These are phyloP conservation scores for Alternaria incomplexa DNA, from an alignment of 2,329 filamentous ascomycete species.

Conservation along the genomic window DNA sequence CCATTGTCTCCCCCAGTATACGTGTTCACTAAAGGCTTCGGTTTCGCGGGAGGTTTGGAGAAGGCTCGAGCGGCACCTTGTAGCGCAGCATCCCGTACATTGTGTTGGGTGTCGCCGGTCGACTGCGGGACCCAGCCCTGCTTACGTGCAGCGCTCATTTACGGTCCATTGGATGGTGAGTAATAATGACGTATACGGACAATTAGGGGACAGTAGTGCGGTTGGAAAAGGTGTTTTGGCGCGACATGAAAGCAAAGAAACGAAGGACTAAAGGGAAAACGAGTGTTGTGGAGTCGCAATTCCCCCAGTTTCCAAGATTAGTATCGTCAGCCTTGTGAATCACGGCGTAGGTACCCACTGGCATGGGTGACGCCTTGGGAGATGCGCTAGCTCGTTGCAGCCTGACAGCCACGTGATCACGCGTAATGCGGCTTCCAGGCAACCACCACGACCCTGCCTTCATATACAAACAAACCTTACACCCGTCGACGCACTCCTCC, in stretches of 20 bases:
- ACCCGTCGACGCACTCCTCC: neutral
- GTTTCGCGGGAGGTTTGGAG: constrained; percentile 51
- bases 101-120: constrained; percentile 45
- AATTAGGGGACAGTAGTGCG: constrained; percentile 4
- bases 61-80: constrained; percentile 58
- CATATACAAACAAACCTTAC: constrained; percentile 5
- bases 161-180: constrained; percentile 40
- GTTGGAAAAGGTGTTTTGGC: constrained; percentile 5
- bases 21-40: constrained; percentile 48
- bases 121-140: constrained; percentile 34
- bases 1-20: constrained; percentile 51
- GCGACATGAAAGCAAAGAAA: constrained; percentile 13
- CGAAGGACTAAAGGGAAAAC: constrained; percentile 20
- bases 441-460: constrained; percentile 6
- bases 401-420: constrained; percentile 20
- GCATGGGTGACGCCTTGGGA: constrained; percentile 6
- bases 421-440: constrained; percentile 19
- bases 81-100: constrained; percentile 54
- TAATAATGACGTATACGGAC: constrained; percentile 19
- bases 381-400: constrained; percentile 12
- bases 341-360: constrained; percentile 6
- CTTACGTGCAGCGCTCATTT: constrained; percentile 47
- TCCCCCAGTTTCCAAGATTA: constrained; percentile 8
- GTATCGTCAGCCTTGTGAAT: constrained; percentile 12
- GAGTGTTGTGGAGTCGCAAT: constrained; percentile 14